Evolutionary conservation across 805 yeast genomes (phyloP).

Genomic region (Metschnikowia similis): DNA sequence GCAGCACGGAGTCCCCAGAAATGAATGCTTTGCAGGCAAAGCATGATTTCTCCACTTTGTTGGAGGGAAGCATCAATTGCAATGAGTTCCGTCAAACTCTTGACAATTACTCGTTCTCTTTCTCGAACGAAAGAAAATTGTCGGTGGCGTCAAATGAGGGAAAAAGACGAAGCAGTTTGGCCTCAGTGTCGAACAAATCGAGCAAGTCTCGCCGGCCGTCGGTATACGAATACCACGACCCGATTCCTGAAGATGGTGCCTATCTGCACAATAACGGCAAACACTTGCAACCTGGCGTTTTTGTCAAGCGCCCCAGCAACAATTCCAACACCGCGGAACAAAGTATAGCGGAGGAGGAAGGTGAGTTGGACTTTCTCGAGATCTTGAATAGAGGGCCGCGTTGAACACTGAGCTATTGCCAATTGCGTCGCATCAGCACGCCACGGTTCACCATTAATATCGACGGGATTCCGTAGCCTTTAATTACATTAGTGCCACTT

Average conservation of each 20-base stretch:
- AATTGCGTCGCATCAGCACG: background rate
- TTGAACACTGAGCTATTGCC: background rate
- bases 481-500: background rate
- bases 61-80: constrained; percentile 27
- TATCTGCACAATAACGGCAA: constrained; percentile 6
- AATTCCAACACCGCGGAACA: background rate
- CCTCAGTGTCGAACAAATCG: constrained; percentile 14
- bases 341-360: constrained; percentile 15
- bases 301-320: constrained; percentile 5
- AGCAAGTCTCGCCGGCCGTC: constrained; percentile 13
- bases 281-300: constrained; percentile 2
- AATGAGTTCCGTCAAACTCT: constrained; percentile 27
- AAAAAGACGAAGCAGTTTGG: constrained; percentile 13
- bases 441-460: background rate
- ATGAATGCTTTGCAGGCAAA: constrained; percentile 13
- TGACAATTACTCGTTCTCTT: constrained; percentile 27
- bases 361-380: constrained; percentile 45
- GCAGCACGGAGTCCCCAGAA: constrained; percentile 1
- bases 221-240: constrained; percentile 10
- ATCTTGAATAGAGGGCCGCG: constrained; percentile 39
- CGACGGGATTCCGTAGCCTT: background rate
- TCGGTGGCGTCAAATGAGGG: constrained; percentile 7
- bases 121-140: constrained; percentile 5
- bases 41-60: constrained; percentile 38
- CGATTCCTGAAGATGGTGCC: constrained; percentile 14